Conservation (phyloP, 139 green algal genomes). For the Volvox reticuliferus region DNA sequence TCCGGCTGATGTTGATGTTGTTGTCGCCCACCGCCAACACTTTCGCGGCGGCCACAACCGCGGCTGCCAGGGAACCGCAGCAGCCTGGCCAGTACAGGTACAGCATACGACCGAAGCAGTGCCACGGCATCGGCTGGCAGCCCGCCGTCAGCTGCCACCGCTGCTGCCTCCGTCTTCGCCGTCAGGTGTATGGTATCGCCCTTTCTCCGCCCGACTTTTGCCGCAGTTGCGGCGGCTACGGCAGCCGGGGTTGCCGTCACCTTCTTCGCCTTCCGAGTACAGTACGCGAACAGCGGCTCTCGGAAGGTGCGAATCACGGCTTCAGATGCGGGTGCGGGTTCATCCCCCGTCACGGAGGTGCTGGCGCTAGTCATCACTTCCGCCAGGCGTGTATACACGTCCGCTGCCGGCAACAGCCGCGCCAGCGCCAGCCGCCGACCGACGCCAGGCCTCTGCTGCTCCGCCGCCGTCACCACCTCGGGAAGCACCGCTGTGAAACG, state of each 20-base stretch:
- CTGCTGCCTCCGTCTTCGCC: not conserved
- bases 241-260: not conserved
- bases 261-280: slow-evolving; percentile 47
- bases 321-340: not conserved
- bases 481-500: slow-evolving; percentile 9
- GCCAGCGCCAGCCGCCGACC: slow-evolving; percentile 31
- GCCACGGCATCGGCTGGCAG: slow-evolving; percentile 3
- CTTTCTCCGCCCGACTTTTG: not conserved
- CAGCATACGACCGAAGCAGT: slow-evolving; percentile 28
- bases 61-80: not conserved
- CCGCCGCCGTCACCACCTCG: slow-evolving; percentile 13
- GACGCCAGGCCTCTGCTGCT: not conserved
- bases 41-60: not conserved
- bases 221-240: not conserved
- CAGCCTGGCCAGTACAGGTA: slow-evolving; percentile 45
- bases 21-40: not conserved
- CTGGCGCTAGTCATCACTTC: not conserved
- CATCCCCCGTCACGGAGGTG: not conserved
- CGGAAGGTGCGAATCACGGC: slow-evolving; percentile 15
- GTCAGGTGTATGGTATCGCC: not conserved
- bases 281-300: slow-evolving; percentile 52
- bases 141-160: not conserved
- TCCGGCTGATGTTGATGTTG: not conserved
- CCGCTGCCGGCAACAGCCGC: slow-evolving; percentile 36
- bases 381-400: not conserved